These are phyloP conservation scores for Aureobasidium mangrovei DNA, from an alignment of 2,329 filamentous ascomycete species.

Conservation along the genomic window DNA sequence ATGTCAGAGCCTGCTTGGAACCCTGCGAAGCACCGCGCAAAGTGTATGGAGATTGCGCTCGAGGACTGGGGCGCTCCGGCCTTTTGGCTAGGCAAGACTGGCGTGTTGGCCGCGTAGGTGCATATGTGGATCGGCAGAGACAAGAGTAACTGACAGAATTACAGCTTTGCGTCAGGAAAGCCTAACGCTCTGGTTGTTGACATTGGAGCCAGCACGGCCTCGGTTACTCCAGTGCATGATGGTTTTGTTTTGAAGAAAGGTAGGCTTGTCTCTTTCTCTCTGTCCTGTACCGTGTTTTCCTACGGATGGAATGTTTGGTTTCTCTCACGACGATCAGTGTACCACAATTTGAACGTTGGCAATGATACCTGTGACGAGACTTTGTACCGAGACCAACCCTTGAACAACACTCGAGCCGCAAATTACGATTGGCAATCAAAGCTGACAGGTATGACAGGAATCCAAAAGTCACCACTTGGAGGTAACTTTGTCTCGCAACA, in stretches of 20 bases:
- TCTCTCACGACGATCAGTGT: slow-evolving; percentile 18
- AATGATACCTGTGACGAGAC: background rate
- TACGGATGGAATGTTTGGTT: background rate
- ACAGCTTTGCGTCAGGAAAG: slow-evolving; percentile 78
- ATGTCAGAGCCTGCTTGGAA: slow-evolving; percentile 97
- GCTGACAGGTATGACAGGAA: slow-evolving; percentile 38
- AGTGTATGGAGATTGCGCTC: slow-evolving; percentile 92
- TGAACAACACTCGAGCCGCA: background rate
- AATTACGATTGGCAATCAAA: background rate
- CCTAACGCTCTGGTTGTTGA: slow-evolving; percentile 88
- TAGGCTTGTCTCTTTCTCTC: slow-evolving; percentile 15
- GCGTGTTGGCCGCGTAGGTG: slow-evolving; percentile 68
- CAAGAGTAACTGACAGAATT: slow-evolving; percentile 17
- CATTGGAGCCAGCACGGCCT: slow-evolving; percentile 79
- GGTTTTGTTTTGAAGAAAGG: slow-evolving; percentile 83
- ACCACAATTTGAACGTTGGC: background rate
- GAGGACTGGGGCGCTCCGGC: slow-evolving; percentile 93
- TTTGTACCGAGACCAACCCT: background rate
- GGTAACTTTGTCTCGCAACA: slow-evolving; percentile 88
- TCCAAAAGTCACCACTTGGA: slow-evolving; percentile 75
- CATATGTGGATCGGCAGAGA: background rate
- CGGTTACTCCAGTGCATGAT: slow-evolving; percentile 85
- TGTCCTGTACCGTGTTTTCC: background rate
- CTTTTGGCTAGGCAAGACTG: slow-evolving; percentile 84
- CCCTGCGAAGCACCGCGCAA: slow-evolving; percentile 75